Evolutionary conservation across 2,329 filamentous ascomycete genomes (phyloP).

Genomic region (Nakataea oryzae): DNA sequence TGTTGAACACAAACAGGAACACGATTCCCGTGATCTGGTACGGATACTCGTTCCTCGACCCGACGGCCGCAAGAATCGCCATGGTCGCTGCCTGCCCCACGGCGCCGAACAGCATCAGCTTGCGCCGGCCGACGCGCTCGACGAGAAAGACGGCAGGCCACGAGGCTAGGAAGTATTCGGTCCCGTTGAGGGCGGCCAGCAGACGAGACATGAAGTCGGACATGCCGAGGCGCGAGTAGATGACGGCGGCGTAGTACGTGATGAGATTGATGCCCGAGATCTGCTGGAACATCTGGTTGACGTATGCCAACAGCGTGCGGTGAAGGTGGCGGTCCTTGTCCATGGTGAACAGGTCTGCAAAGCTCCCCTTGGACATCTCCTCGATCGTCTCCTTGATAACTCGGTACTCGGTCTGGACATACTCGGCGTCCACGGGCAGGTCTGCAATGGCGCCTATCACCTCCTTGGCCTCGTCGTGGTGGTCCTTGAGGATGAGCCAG

Average conservation of each 20-base stretch:
- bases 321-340: conserved; percentile 12
- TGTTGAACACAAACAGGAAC: conserved; percentile 41
- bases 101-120: conserved; percentile 32
- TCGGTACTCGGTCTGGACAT: conserved; percentile 42
- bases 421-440: conserved; percentile 31
- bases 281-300: conserved; percentile 30
- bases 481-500: conserved; percentile 33
- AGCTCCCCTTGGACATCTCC: conserved; percentile 30
- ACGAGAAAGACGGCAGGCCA: conserved; percentile 10
- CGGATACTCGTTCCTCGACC: neutral
- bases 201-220: conserved; percentile 8
- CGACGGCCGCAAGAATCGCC: conserved; percentile 27
- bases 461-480: conserved; percentile 29
- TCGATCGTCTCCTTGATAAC: conserved; percentile 52
- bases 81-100: conserved; percentile 45
- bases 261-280: conserved; percentile 14
- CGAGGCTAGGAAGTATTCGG: conserved; percentile 10
- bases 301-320: conserved; percentile 11
- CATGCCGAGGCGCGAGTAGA: conserved; percentile 11
- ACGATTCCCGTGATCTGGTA: conserved; percentile 13
- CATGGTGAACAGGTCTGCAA: conserved; percentile 10
- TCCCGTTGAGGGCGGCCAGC: conserved; percentile 11
- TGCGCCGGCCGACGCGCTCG: conserved; percentile 12
- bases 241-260: conserved; percentile 12
- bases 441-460: conserved; percentile 31